phyloP scores from a whole-genome alignment of 768 basidiomycete genomes.

The Cyathus striatus region DNA sequence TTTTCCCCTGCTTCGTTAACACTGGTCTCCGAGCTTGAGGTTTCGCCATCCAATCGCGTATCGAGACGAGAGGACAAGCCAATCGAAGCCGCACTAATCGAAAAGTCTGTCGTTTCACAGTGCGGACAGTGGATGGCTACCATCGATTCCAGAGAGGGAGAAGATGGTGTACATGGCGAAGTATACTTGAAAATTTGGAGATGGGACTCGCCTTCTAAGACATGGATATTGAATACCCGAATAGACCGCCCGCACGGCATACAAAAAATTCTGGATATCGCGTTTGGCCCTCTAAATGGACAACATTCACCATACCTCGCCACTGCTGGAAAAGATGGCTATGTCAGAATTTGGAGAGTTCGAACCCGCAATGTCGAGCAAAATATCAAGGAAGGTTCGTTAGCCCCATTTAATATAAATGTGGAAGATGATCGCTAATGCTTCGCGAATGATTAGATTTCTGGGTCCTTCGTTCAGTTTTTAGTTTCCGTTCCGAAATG shows the following conservation, averaged over 20 bases:
- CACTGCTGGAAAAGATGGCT: conserved; percentile 71
- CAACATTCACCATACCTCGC: conserved; percentile 43
- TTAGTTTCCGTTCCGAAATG: conserved; percentile 61
- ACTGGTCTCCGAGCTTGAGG: conserved; percentile 82
- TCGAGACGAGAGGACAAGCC: conserved; percentile 75
- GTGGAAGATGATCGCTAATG: conserved; percentile 2
- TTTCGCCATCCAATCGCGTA: conserved; percentile 90
- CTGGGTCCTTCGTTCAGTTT: conserved; percentile 77
- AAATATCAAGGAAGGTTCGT: conserved; percentile 48
- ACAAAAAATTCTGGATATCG: conserved; percentile 52
- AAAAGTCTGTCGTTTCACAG: conserved; percentile 58
- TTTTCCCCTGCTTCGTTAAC: conserved; percentile 72
- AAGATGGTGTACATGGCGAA: conserved; percentile 60
- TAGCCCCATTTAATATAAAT: background rate
- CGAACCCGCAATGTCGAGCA: conserved; percentile 39
- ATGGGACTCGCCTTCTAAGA: conserved; percentile 62
- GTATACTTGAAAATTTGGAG: conserved; percentile 88
- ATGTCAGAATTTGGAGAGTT: conserved; percentile 79
- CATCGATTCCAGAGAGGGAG: conserved; percentile 68
- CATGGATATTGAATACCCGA: conserved; percentile 80
- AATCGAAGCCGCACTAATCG: conserved; percentile 72
- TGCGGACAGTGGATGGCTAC: conserved; percentile 92
- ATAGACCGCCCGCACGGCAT: conserved; percentile 84
- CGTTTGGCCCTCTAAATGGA: conserved; percentile 56
- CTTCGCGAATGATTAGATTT: conserved; percentile 48